phyloP scores from a whole-genome alignment of 768 basidiomycete species.

The Termitomyces sp. region DNA sequence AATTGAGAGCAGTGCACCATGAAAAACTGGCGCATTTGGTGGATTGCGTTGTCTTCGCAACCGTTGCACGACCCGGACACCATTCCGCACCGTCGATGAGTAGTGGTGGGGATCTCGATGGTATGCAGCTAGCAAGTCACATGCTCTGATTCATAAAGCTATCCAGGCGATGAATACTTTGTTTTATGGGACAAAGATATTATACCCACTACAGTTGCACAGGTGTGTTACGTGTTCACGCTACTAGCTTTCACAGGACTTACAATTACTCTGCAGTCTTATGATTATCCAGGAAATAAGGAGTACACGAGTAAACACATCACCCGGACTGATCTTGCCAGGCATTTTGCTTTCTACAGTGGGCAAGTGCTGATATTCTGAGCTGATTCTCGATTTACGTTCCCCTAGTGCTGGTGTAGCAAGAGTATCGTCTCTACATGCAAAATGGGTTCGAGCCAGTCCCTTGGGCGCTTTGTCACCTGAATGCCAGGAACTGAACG shows the following conservation, averaged over 20 bases:
- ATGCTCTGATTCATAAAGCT: neutral
- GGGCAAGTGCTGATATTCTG: slow-evolving; percentile 30
- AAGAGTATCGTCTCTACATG: slow-evolving; percentile 49
- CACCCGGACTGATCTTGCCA: slow-evolving; percentile 52
- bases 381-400: neutral
- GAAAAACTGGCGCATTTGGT: slow-evolving; percentile 48
- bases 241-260: neutral
- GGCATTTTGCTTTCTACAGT: slow-evolving; percentile 63
- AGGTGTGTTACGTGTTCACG: slow-evolving; percentile 31
- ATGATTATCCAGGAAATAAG: slow-evolving; percentile 62
- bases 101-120: slow-evolving; percentile 63
- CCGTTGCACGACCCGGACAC: slow-evolving; percentile 48
- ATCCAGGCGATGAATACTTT: slow-evolving; percentile 57
- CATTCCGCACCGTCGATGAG: slow-evolving; percentile 67
- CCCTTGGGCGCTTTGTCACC: slow-evolving; percentile 53
- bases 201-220: slow-evolving; percentile 47
- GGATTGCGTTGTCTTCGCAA: slow-evolving; percentile 66
- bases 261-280: slow-evolving; percentile 36
- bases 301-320: slow-evolving; percentile 44
- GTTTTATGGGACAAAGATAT: slow-evolving; percentile 68
- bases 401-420: slow-evolving; percentile 49
- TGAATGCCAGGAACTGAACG: slow-evolving; percentile 70
- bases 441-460: slow-evolving; percentile 53
- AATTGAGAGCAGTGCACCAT: slow-evolving; percentile 53
- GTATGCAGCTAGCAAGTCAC: slow-evolving; percentile 17